Base-by-base conservation (phyloP, 768 basidiomycete species). In the Leccinum longicurvipes region DNA sequence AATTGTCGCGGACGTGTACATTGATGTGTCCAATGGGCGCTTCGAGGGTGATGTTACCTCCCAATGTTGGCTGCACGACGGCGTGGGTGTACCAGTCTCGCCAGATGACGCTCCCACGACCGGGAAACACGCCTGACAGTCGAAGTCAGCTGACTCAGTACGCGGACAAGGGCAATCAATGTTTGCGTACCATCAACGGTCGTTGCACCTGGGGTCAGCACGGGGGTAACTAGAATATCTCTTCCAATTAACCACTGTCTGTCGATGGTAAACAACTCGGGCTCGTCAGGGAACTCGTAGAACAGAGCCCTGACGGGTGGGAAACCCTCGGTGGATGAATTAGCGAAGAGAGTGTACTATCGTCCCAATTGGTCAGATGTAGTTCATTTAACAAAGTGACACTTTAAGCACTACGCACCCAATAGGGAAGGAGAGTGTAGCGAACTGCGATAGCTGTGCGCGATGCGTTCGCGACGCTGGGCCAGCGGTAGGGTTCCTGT, bases 401-500 rank as follows among this genome's bases (percentile, higher is more conserved):
- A n/a, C n/a, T n/a, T n/a, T n/a, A 27, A 19, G 39, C 31, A 32
- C 11, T 36, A 67, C 82, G 54, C 55, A 84, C 86, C 88, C 89
- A 91, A 73, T 89, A 89, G 1, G 87, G 87, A 53, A 91, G 72
- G 48, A 91, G 63, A 9, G 82, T 68, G 63, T 91, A 92, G 17
- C 89, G 78, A 29, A 80, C 75, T 7, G 74, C 72, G 60, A 91
- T 88, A 6, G 86, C 87, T 8, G 74, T 84, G n/a, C 86, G 79
- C 17, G 85, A 83, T 12, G 89, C 85, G 32, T 84, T 77, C 3
- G 86, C 86, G 14, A 90, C 89, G 56, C 82, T 85, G 51, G 86
- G 83, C 88, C 89, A 91, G 25, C 82, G 76, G 63, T 85, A 91
- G 4, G 88, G 87, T 65, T 90, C 89, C 67, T 91, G 89, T 9